Evolutionary conservation across 2,329 filamentous ascomycete genomes (phyloP), one percentile per base, ranked within the genome.

Genomic region (Ophiocordyceps camponoti-rufipedis): DNA sequence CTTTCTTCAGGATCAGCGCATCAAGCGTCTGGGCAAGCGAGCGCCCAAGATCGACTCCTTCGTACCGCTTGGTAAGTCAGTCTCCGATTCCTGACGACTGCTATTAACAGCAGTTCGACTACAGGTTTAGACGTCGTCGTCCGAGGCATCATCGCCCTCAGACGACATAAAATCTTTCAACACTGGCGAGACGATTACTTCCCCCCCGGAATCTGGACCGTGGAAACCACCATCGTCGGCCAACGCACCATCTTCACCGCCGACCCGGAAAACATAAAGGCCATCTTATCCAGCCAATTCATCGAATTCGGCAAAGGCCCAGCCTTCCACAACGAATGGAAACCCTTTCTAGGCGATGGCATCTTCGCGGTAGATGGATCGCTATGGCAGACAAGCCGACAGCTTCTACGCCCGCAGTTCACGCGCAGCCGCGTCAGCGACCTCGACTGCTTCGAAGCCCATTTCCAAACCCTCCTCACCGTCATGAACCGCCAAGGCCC

Each of bases 181-280:
- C 66, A 74, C 48, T 93, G 83, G 80, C 51, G 64, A 8, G 48
- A 59, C 2, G 60, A 69, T 45, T 73, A 87, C 54, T 54, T 53
- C 16, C 59, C 61, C 14, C 55, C 62, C 5, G 49, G 51, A 42
- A 57, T 62, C 31, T 78, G 69, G 52, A 88, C 83, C 0, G 63
- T 71, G 38, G 83, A 89, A 61, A 59, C 65, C 11, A 68, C 68
- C 3, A 52, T 76, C 12, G 55, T 76, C 2, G 70, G 71, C 44
- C 58, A 65, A 45, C 75, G 83, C n/a, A 60, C 81, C 19, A 60
- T 93, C 48, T 71, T 91, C 55, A 94, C 88, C 0, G 75, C 75
- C 4, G 86, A 94, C 53, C 82, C 83, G 0, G 85, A 93, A 55
- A 94, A 94, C 57, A 82, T 93, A 64, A 94, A 94, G 61, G 85